Conservation (phyloP, 1,284 basidiomycete genomes). For the Trichosporon asahii region DNA sequence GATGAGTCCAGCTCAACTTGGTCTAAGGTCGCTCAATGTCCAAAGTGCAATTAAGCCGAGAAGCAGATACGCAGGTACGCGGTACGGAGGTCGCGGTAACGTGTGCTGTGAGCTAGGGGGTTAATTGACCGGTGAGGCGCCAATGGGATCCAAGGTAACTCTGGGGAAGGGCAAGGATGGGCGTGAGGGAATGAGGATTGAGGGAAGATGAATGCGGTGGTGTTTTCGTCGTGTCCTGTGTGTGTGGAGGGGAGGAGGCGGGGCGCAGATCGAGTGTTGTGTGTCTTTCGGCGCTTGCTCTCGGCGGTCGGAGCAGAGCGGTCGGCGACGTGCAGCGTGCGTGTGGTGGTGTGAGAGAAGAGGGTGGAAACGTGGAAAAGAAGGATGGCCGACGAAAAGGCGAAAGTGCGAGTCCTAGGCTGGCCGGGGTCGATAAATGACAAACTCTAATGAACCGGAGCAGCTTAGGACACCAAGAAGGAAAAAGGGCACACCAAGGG, state of each 20-base stretch:
- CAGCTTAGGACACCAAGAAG: neutral
- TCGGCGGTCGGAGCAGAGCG: neutral
- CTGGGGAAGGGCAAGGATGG: neutral
- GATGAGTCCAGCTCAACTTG: neutral
- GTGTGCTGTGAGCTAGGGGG: neutral
- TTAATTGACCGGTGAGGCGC: neutral
- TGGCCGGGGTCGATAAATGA: neutral
- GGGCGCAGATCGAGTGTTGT: neutral
- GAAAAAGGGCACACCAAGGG: neutral
- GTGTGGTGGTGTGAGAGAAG: neutral
- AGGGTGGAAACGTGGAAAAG: conserved; percentile 1
- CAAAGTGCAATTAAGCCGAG: neutral
- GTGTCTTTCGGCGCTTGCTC: neutral
- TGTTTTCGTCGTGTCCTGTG: neutral
- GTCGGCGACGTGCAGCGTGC: neutral
- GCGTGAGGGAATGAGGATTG: neutral
- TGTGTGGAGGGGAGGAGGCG: neutral
- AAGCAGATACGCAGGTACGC: neutral
- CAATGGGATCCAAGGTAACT: neutral
- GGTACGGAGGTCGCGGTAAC: neutral
- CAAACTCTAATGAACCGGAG: conserved; percentile 1
- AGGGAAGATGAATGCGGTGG: neutral
- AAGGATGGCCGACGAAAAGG: neutral
- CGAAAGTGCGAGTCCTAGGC: neutral
- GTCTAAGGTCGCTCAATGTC: neutral